Percentiles rank a stretch among this genome's conserved stretches.
Conservation (phyloP, 768 basidiomycete species). For the Trametes meyenii region DNA sequence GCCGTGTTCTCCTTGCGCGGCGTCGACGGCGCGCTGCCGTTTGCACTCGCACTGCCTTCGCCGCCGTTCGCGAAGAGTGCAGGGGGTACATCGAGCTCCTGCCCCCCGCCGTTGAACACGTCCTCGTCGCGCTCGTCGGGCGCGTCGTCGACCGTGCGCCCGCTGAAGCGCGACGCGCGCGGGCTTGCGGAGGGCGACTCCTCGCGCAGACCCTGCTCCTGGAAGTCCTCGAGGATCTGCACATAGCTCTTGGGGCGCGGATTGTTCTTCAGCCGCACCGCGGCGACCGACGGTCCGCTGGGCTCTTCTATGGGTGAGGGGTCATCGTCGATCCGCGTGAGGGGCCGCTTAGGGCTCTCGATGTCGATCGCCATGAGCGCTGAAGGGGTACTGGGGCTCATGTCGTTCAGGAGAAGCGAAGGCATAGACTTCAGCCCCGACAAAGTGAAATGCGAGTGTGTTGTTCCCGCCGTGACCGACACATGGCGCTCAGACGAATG, state of each 20-base stretch:
- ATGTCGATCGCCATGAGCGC: slow-evolving; percentile 46
- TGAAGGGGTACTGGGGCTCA: slow-evolving; percentile 29
- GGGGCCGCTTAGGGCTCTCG: slow-evolving; percentile 29
- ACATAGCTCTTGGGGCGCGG: slow-evolving; percentile 64
- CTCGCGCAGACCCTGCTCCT: slow-evolving; percentile 25
- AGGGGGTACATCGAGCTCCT: too few relatives aligned
- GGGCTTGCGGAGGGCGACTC: slow-evolving; percentile 28
- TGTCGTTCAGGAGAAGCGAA: slow-evolving; percentile 43
- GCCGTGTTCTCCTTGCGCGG: slow-evolving; percentile 58
- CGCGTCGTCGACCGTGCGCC: slow-evolving; percentile 24
- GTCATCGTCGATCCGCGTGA: slow-evolving; percentile 27
- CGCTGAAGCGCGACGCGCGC: slow-evolving; percentile 32
- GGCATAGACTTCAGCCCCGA: slow-evolving; percentile 62
- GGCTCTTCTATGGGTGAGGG: not conserved
- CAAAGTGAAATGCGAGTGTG: slow-evolving; percentile 50
- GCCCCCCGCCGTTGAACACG: slow-evolving; percentile 12
- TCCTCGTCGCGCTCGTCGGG: slow-evolving; percentile 33
- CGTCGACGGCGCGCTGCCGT: slow-evolving; percentile 20
- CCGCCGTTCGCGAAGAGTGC: not conserved
- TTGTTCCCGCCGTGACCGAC: slow-evolving; percentile 24
- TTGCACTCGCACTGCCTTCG: not conserved
- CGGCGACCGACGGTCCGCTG: slow-evolving; percentile 19
- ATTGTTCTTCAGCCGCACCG: slow-evolving; percentile 35
- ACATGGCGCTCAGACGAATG: not conserved
- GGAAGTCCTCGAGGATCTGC: slow-evolving; percentile 68